Percentiles rank a stretch among this genome's conserved stretches.
Conservation (phyloP, 768 basidiomycete species). For the Hericium alpestre region DNA sequence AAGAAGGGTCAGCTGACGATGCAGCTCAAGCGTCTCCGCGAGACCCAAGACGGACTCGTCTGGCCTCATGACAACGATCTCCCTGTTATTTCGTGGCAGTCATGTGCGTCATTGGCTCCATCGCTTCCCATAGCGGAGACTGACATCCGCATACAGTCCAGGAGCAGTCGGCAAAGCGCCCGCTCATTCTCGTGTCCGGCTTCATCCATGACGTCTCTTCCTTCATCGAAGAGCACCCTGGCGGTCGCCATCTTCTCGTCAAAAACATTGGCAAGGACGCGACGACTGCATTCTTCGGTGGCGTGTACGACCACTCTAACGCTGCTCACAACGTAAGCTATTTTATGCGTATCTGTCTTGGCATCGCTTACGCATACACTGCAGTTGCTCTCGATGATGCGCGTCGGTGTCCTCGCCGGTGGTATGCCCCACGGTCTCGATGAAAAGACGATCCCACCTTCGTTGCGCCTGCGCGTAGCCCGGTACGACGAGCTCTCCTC, state of each 20-base stretch:
- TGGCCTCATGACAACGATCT: conserved; percentile 80
- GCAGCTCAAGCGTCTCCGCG: conserved; percentile 80
- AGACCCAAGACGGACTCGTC: conserved; percentile 59
- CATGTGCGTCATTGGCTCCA: conserved; percentile 43
- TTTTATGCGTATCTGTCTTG: neutral
- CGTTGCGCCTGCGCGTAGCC: conserved; percentile 36
- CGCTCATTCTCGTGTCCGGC: conserved; percentile 78
- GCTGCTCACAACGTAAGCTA: conserved; percentile 70
- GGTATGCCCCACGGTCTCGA: conserved; percentile 42
- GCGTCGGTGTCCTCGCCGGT: conserved; percentile 45
- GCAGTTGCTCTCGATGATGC: conserved; percentile 48
- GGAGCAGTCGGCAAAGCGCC: conserved; percentile 67
- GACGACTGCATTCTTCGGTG: conserved; percentile 90
- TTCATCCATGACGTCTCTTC: conserved; percentile 84
- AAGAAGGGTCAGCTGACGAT: conserved; percentile 88
- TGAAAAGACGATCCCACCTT: conserved; percentile 37
- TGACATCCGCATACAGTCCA: conserved; percentile 39
- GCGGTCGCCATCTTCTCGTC: conserved; percentile 74
- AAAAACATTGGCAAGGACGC: conserved; percentile 86
- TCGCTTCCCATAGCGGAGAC: neutral
- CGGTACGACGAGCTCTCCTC: conserved; percentile 25
- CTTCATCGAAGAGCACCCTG: conserved; percentile 88
- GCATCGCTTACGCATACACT: neutral
- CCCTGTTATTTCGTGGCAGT: conserved; percentile 79
- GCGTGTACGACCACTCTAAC: conserved; percentile 82